Evolutionary conservation across 202 grass and related monocot genomes (phyloP), one percentile per base, ranked within the genome.

Genomic region (Digitaria exilis): DNA sequence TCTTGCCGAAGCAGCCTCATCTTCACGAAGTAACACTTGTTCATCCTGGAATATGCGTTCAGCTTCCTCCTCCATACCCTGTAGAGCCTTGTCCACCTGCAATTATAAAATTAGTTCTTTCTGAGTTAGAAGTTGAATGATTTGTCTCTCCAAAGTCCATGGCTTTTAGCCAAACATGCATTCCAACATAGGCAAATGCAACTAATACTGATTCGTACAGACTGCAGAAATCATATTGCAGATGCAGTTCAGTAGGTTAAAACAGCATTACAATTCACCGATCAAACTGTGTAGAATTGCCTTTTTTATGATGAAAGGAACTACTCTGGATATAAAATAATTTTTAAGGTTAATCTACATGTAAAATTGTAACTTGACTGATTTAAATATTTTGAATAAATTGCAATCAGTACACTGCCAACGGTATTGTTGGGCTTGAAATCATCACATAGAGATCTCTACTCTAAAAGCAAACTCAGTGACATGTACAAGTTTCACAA

Each of bases 51-150:
- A 99, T 83, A 96, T 89, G 24, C 61, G 86, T 67, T 99, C 97
- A 22, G 97, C 97, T 90, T 99, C 97, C 69, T 93, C 91, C 92
- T 99, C 97, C 84, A 96, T 93, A 82, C 97, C 92, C 71, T 96
- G 86, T 58, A 99, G 85, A 78, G 97, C 97, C 84, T 94, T 96
- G 52, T 99, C 97, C 34, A 99, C 89, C 93, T 99, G 84, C 55
- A 87, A 66, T 61, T 48, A 84, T 42, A 87, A 82, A 83, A 78
- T 19, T 19, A 31, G 24, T 52, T 55, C 25, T 15, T 70, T 65
- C 17, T 21, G 68, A 75, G 19, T 37, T 44, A 71, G 25, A 80
- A 80, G 29, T 45, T 80, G 43, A 63, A 65, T 26, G 28, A 74
- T 56, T 87, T 65, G 26, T 52, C 44, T 69, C 16, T 24, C 24